Base-by-base conservation (phyloP, 257 asterid species). In the Lantana camara region DNA sequence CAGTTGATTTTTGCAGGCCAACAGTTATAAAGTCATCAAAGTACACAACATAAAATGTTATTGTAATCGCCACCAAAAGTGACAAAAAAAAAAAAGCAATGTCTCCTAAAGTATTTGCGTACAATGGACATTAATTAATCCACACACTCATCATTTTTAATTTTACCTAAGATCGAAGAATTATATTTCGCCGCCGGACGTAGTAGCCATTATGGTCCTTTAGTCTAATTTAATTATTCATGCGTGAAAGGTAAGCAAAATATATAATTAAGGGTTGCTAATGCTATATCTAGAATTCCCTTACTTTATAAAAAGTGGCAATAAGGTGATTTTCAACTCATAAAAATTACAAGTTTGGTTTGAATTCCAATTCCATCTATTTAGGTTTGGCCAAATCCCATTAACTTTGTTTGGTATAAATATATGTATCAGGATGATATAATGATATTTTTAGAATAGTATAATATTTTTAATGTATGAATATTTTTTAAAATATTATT, bases 51-150 rank as follows among this genome's bases (percentile, higher is more conserved):
- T 40, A 35, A 22, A 59, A 42, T 67, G 46, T n/a, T 10, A 58
- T 47, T 34, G 9, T 57, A 47, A 58, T 15, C 12, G 41, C 42
- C 55, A 32, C 52, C 23, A 60, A 73, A 66, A 64, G 57, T 46
- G 53, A 19, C 23, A 15, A n/a, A 30, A 44, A 67, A 60, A n/a
- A 48, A 16, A 24, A 16, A 5, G 4, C 13, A 14, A 34, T 61
- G 73, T 63, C 44, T 23, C 71, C 37, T 51, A 73, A 73, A 66
- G 77, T 63, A 57, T 65, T 63, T 46, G 60, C 70, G 5, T 27
- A 49, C 11, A 32, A 3, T 38, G 20, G 1, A 30, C 37, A 5
- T 27, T 27, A 48, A 47, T 57, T 67, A 9, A 14, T 57, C 58
- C 45, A 19, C 44, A 30, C 20, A 13, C 32, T 38, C 42, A 38